Evolutionary conservation across 225 moss, liverwort and hornwort species (phyloP).

Genomic region (Straminergon stramineum): DNA sequence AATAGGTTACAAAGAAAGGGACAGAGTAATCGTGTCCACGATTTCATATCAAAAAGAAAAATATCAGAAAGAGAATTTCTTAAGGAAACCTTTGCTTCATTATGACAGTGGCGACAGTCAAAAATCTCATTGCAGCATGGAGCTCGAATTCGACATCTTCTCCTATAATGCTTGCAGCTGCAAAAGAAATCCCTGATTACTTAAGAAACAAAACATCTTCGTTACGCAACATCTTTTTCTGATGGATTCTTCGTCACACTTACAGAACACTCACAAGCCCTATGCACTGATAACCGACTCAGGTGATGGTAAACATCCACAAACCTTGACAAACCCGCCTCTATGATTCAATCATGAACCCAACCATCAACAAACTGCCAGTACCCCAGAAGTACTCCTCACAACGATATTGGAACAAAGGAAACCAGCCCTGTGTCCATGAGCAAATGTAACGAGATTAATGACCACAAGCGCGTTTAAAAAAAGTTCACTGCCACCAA

Average conservation of each 20-base stretch:
- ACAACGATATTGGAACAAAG: neutral
- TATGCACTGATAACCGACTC: neutral
- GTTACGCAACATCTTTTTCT: neutral
- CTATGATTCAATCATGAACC: neutral
- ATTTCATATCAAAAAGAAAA: neutral
- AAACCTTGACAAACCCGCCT: neutral
- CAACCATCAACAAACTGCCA: constrained; percentile 2
- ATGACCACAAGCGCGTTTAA: neutral
- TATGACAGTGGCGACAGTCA: constrained; percentile 92
- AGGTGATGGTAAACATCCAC: neutral
- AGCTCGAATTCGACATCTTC: constrained; percentile 80
- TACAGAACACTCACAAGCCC: neutral
- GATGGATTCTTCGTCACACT: neutral
- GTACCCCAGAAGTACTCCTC: neutral
- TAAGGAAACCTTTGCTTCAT: constrained; percentile 57
- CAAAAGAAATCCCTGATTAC: neutral
- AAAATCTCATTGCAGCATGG: constrained; percentile 89
- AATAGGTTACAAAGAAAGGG: neutral
- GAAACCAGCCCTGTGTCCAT: neutral
- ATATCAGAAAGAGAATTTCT: neutral
- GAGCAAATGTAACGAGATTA: neutral
- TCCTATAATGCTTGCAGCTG: constrained; percentile 80
- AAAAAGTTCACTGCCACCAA: neutral
- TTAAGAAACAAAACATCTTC: neutral
- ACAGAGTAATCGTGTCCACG: neutral